These are phyloP conservation scores for Coccomyxa subellipsoidea DNA, from an alignment of 163 green algal species.

Conservation along the genomic window DNA sequence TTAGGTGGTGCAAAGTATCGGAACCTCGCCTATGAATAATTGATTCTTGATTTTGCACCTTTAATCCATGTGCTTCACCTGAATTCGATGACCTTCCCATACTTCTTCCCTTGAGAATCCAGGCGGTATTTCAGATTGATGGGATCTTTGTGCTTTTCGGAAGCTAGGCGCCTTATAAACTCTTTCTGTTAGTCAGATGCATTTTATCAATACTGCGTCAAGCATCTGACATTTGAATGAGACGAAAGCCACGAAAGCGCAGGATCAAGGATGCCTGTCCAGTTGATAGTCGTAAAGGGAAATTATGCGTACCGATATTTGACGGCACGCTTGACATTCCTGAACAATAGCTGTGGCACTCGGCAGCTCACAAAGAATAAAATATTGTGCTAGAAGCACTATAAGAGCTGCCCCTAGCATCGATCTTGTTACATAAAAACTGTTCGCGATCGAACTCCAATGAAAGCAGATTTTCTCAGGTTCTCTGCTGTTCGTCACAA, in stretches of 20 bases:
- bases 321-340: conserved; percentile 5
- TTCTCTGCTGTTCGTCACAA: too few relatives aligned
- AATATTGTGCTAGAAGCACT: neutral
- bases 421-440: neutral
- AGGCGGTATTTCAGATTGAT: neutral
- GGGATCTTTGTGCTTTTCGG: neutral
- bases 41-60: too few relatives aligned
- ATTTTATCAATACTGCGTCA: neutral
- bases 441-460: too few relatives aligned
- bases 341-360: neutral
- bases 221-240: too few relatives aligned
- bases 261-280: too few relatives aligned
- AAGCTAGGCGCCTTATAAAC: neutral
- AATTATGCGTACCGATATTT: neutral
- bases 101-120: neutral
- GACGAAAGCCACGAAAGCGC: too few relatives aligned
- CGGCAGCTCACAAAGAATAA: neutral
- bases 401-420: neutral
- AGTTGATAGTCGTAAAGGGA: too few relatives aligned
- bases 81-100: neutral
- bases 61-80: neutral
- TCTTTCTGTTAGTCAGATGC: neutral
- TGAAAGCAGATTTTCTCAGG: too few relatives aligned
- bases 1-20: neutral
- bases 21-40: neutral